Base-by-base conservation (phyloP, 164 flowering plant genomes). In the Nymphaea colorata region DNA sequence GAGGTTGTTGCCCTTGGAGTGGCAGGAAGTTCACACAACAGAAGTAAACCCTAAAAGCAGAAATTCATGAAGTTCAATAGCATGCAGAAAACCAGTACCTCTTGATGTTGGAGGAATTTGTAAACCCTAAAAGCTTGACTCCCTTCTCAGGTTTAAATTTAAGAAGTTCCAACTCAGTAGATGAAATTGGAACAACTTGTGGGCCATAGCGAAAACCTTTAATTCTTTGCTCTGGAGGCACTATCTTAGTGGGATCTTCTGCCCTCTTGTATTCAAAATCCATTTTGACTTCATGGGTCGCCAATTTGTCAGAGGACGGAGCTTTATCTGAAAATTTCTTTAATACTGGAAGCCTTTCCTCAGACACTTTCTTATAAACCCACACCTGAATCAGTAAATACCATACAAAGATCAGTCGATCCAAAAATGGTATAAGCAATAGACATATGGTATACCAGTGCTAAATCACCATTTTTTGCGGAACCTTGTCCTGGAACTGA, bases 161-260 rank as follows among this genome's bases (percentile, higher is more conserved):
- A 69, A 88, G 85, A 65, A 97, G 86, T 42, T 91, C 96, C 94
- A 72, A 82, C 64, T 85, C 91, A 71, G 85, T 92, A 74, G 91
- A 69, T 60, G 99, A 87, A 74, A 94, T 84, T 62, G 99, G 99
- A 79, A 94, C 78, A 7, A 94, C 96, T 80, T 94, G 91, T 72
- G 98, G 98, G 65, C 98, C 99, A 79, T 94, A 94, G 5, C 87
- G 83, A 71, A 86, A 94, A 57, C 96, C 99, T 79, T 86, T 94
- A 68, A 94, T 94, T 75, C 98, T 87, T 80, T 91, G 94, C 62
- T 94, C 99, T 44, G 99, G 96, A 64, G 99, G 94, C 18, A 94
- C 85, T 74, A 81, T 77, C 80, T 79, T 82, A 68, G 72, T 72
- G 44, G 95, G 74, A 74, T 85, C 87, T 66, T 84, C 86, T 61